phyloP scores from a whole-genome alignment of 768 basidiomycete genomes.

The Termitomyces sp. region DNA sequence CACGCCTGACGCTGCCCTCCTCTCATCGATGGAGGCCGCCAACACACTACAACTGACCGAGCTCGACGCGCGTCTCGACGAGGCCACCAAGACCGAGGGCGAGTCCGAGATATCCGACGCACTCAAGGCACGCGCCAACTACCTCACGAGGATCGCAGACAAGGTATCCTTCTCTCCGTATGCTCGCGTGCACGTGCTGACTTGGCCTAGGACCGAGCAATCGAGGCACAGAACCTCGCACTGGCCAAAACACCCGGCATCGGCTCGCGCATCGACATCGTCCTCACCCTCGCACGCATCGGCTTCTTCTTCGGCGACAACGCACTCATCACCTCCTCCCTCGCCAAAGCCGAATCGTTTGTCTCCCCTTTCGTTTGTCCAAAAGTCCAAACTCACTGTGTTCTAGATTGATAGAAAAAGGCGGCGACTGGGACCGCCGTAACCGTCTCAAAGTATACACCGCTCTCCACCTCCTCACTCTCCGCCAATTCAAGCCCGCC shows the following conservation, averaged over 20 bases:
- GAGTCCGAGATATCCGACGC: slow-evolving; percentile 92
- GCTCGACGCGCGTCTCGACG: slow-evolving; percentile 73
- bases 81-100: slow-evolving; percentile 88
- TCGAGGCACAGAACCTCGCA: slow-evolving; percentile 78
- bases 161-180: slow-evolving; percentile 32
- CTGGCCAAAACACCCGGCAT: slow-evolving; percentile 90
- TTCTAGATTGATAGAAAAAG: slow-evolving; percentile 83
- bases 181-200: background rate
- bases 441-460: slow-evolving; percentile 97
- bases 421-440: slow-evolving; percentile 97
- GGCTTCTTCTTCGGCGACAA: slow-evolving; percentile 88
- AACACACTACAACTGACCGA: slow-evolving; percentile 71
- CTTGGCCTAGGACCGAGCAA: slow-evolving; percentile 59
- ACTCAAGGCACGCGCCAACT: slow-evolving; percentile 77
- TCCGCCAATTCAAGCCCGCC: slow-evolving; percentile 87
- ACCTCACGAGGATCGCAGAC: slow-evolving; percentile 86
- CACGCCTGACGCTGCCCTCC: slow-evolving; percentile 44
- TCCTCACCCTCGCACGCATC: slow-evolving; percentile 81
- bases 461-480: slow-evolving; percentile 78
- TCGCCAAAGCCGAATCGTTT: slow-evolving; percentile 78
- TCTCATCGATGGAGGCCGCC: slow-evolving; percentile 56
- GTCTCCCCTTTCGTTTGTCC: slow-evolving; percentile 20
- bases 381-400: background rate
- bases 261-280: slow-evolving; percentile 90
- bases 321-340: slow-evolving; percentile 60